These are phyloP conservation scores for Fusarium ramigenum DNA, from an alignment of 2,329 filamentous ascomycete genomes.

Conservation along the genomic window DNA sequence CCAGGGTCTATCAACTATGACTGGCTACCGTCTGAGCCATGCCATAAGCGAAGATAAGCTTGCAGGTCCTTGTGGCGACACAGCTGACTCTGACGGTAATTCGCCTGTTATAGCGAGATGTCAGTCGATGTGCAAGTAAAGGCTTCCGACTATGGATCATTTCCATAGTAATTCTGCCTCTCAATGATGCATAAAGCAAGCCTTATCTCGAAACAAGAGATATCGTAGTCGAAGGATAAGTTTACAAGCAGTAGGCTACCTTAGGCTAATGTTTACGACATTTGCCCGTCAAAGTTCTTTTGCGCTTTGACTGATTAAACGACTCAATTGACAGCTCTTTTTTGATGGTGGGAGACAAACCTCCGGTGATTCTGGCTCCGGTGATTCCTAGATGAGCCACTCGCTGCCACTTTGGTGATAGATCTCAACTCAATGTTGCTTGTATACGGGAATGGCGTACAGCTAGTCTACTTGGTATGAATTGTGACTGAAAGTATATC, in stretches of 20 bases:
- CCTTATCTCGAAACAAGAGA: neutral
- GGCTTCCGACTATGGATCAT: neutral
- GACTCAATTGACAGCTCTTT: neutral
- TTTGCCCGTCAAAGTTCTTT: neutral
- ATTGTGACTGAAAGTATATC: no score
- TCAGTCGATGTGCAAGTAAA: neutral
- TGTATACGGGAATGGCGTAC: neutral
- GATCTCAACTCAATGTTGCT: neutral
- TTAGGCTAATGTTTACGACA: neutral
- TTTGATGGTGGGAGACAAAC: neutral
- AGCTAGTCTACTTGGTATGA: neutral
- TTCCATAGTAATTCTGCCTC: neutral
- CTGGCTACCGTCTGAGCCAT: neutral
- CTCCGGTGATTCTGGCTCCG: no score
- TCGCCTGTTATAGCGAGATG: neutral
- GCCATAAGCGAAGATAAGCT: neutral
- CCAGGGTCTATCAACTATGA: neutral
- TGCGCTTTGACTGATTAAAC: neutral
- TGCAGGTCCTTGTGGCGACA: neutral
- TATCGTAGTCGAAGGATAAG: neutral
- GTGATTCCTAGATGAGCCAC: neutral
- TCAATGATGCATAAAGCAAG: neutral
- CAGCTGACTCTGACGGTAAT: neutral
- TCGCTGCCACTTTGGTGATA: neutral
- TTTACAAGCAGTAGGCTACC: neutral